Evolutionary conservation across 495 filamentous ascomycete species (phyloP).

Genomic region (Xylaria grammica): DNA sequence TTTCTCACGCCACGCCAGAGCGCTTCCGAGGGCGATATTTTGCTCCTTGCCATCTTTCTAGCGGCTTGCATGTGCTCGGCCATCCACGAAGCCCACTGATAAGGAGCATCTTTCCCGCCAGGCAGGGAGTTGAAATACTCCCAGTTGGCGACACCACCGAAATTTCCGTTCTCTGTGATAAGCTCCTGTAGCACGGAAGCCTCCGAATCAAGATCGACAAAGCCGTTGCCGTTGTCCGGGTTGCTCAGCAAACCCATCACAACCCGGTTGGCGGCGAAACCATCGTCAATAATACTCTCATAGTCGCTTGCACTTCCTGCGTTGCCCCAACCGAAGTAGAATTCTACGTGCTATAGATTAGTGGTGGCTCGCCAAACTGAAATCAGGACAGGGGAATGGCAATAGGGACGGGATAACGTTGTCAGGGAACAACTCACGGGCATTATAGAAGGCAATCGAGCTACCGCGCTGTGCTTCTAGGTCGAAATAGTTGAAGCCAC

Average conservation of each 20-base stretch:
- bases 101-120: slow-evolving; percentile 62
- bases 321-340: slow-evolving; percentile 84
- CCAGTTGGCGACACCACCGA: slow-evolving; percentile 88
- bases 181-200: slow-evolving; percentile 44
- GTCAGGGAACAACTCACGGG: slow-evolving; percentile 11
- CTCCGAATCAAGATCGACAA: slow-evolving; percentile 42
- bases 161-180: slow-evolving; percentile 43
- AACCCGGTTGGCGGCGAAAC: slow-evolving; percentile 67
- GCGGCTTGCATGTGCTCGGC: slow-evolving; percentile 32
- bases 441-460: slow-evolving; percentile 81
- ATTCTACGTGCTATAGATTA: slow-evolving; percentile 55
- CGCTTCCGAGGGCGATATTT: slow-evolving; percentile 29
- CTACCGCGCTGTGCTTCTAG: slow-evolving; percentile 69
- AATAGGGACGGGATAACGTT: background rate
- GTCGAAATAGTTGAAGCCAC: slow-evolving; percentile 75
- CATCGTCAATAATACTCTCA: slow-evolving; percentile 67
- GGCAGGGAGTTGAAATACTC: slow-evolving; percentile 82
- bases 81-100: slow-evolving; percentile 68
- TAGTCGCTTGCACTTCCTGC: slow-evolving; percentile 59
- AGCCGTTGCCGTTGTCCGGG: slow-evolving; percentile 67
- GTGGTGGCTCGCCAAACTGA: background rate
- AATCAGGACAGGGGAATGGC: background rate
- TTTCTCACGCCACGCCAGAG: slow-evolving; percentile 32
- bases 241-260: slow-evolving; percentile 76
- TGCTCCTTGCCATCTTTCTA: slow-evolving; percentile 23